phyloP scores from a whole-genome alignment of 2,329 filamentous ascomycete species.

The Aspergillus viridinutans region DNA sequence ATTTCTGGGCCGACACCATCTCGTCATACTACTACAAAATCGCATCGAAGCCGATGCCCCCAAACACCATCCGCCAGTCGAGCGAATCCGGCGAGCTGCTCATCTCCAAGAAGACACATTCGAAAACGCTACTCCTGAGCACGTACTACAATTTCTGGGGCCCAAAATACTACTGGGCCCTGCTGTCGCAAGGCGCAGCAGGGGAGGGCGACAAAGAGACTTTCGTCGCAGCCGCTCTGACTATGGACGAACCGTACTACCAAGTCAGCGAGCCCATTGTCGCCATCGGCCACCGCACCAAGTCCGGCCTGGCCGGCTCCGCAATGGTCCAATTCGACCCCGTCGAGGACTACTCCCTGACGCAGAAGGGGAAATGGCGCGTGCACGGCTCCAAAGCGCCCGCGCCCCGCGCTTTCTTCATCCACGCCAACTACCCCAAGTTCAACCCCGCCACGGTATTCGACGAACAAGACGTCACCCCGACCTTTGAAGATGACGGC shows the following conservation, averaged over 20 bases:
- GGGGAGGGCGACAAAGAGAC: conserved; percentile 52
- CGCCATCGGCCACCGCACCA: conserved; percentile 28
- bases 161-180: conserved; percentile 42
- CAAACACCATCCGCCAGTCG: conserved; percentile 24
- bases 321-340: conserved; percentile 39
- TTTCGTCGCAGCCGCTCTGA: conserved; percentile 44
- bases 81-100: conserved; percentile 46
- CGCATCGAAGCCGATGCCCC: conserved; percentile 23
- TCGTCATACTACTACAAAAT: conserved; percentile 39
- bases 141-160: conserved; percentile 50
- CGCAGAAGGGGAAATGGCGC: conserved; percentile 19
- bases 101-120: conserved; percentile 42
- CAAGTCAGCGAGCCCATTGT: conserved; percentile 37
- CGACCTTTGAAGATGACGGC: conserved; percentile 27
- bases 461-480: conserved; percentile 24
- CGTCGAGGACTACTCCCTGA: conserved; percentile 28
- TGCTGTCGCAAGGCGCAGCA: conserved; percentile 45
- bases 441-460: conserved; percentile 38
- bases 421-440: conserved; percentile 40
- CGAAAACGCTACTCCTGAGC: conserved; percentile 42
- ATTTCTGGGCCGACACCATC: conserved; percentile 43
- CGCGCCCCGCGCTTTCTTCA: conserved; percentile 34
- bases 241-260: conserved; percentile 39
- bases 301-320: conserved; percentile 30
- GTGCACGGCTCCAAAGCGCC: conserved; percentile 25